These are phyloP conservation scores for Darksidea phi DNA, from an alignment of 495 filamentous ascomycete genomes.

Conservation along the genomic window DNA sequence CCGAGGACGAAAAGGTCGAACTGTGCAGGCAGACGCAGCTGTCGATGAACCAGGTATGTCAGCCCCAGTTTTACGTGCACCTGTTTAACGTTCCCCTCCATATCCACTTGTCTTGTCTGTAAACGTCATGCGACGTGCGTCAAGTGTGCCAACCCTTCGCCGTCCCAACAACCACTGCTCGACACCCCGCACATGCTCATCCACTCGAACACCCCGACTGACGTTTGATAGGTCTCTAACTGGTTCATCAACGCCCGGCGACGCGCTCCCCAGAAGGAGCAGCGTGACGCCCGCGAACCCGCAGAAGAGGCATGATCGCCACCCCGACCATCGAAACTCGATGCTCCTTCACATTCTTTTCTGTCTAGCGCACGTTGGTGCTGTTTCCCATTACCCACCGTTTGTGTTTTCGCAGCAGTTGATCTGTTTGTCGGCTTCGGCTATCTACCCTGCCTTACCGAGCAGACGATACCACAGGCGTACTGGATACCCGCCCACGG, in stretches of 20 bases:
- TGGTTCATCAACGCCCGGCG: slow-evolving; percentile 94
- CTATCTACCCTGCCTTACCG: no score
- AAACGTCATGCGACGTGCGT: neutral
- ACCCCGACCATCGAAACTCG: neutral
- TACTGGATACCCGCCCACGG: no score
- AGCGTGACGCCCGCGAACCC: neutral
- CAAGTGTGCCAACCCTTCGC: neutral
- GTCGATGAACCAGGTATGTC: slow-evolving; percentile 71
- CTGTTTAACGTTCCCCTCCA: neutral
- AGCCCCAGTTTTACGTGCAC: neutral
- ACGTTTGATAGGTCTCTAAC: slow-evolving; percentile 71
- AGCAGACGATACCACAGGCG: no score
- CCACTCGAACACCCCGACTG: slow-evolving; percentile 9
- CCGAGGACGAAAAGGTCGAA: slow-evolving; percentile 84
- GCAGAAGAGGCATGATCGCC: neutral
- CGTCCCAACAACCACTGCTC: no score
- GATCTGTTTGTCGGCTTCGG: no score
- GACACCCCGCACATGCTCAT: neutral
- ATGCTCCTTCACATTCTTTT: neutral
- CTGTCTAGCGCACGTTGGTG: neutral
- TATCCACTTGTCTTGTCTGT: neutral
- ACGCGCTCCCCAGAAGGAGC: slow-evolving; percentile 43
- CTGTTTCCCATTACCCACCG: no score
- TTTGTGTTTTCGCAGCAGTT: no score
- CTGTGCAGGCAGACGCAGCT: slow-evolving; percentile 74